Conservation (phyloP, 192 early-diverging fungal genomes). For the Umbelopsis ramanniana region DNA sequence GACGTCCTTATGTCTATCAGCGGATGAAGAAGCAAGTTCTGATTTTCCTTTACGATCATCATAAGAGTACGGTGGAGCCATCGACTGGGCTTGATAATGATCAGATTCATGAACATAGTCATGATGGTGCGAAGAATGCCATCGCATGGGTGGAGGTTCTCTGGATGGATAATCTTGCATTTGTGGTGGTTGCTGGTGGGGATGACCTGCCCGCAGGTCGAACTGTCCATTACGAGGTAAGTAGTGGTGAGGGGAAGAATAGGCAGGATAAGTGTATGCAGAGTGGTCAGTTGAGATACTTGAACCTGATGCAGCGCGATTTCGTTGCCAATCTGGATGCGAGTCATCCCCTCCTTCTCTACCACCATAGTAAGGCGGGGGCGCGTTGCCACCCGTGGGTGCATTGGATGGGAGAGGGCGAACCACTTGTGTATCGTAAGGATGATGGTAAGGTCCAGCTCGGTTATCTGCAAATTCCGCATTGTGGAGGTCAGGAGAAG, state of each 20-base stretch:
- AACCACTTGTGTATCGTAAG: conserved; percentile 4
- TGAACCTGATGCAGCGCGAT: not conserved
- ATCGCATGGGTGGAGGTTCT: conserved; percentile 19
- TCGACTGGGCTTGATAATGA: conserved; percentile 2
- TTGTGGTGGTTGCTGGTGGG: not conserved
- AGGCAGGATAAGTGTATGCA: not conserved
- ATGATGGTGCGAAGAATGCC: conserved; percentile 2
- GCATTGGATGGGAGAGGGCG: not conserved
- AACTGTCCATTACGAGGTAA: conserved; percentile 8
- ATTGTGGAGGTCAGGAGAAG: conserved; percentile 42
- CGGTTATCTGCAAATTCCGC: conserved; percentile 25
- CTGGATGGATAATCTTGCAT: conserved; percentile 6
- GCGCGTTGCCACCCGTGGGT: no score
- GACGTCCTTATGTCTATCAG: not conserved
- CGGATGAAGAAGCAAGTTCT: not conserved
- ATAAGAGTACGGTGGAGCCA: conserved; percentile 15
- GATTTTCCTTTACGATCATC: conserved; percentile 3
- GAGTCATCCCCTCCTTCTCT: conserved; percentile 6
- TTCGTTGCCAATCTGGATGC: conserved; percentile 1
- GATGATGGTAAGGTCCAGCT: conserved; percentile 15
- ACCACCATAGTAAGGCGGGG: not conserved
- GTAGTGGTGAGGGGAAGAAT: not conserved
- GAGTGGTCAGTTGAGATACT: not conserved
- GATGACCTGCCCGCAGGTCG: conserved; percentile 20
- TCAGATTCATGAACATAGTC: conserved; percentile 7